Evolutionary conservation across 257 asterid species (phyloP), one percentile per base, ranked within the genome.

Genomic region (Solanum neorickii): DNA sequence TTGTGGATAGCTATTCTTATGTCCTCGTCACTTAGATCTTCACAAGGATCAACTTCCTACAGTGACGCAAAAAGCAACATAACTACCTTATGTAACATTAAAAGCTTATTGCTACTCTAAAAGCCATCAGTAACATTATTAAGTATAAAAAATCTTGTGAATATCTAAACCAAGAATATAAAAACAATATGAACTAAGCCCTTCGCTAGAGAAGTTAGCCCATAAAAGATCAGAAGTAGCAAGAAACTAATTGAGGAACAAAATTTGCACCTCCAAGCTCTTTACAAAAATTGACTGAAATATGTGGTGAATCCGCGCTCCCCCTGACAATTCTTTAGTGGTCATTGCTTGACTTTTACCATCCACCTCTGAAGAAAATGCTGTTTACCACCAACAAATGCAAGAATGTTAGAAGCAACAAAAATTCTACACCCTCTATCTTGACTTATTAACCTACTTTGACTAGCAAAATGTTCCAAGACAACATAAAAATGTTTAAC

Each of bases 11-110:
- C 96, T 87, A 95, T 95, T 42, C 94, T 95, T 90, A 97, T 97
- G 89, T 96, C 99, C 80, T 94, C 98, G 88, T 96, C 98, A 88
- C 98, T 96, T 92, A 97, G 92, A 90, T 91, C 94, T 87, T 96
- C 98, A 88, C 99, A 97, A 80, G 99, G 99, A 88, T 97, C 98
- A 76, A 97, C 96, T 41, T 93, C 98, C 99, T 97, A 93, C 90
- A 90, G 44, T 82, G 69, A 82, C 44, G 49, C 29, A 49, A 49
- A 80, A 47, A 18, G 62, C 12, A 80, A 80, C 68, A 49, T 49
- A 10, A 49, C 29, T 49, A 29, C 11, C 44, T 49, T 42, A 47
- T 29, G 44, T 12, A 80, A 59, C 66, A 80, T 46, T 21, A 80
- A 46, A 47, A 46, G 65, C 27, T 78, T 25, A 78, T 65, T 46